phyloP scores from a whole-genome alignment of 768 basidiomycete species.

The Guyanaporus albipodus region DNA sequence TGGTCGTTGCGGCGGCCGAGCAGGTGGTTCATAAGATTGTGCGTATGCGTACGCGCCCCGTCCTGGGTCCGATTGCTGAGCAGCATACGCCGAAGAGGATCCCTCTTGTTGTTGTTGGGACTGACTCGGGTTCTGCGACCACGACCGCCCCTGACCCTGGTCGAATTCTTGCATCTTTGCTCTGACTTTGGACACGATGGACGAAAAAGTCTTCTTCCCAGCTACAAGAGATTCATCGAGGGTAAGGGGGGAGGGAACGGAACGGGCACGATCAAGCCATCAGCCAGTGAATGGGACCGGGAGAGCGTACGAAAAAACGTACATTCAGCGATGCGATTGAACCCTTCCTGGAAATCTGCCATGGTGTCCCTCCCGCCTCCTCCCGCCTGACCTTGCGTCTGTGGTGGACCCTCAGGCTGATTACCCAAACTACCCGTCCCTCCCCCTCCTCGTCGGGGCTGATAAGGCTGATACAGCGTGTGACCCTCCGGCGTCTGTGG shows the following conservation, averaged over 20 bases:
- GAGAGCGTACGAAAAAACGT: constrained; percentile 22
- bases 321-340: constrained; percentile 79
- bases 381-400: constrained; percentile 15
- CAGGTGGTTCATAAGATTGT: constrained; percentile 2
- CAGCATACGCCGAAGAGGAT: neutral
- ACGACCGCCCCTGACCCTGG: constrained; percentile 33
- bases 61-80: neutral
- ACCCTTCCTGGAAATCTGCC: constrained; percentile 68
- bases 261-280: neutral
- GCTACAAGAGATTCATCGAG: constrained; percentile 33
- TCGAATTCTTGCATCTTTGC: constrained; percentile 84
- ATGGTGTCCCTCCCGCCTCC: constrained; percentile 47
- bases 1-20: constrained; percentile 2
- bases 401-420: constrained; percentile 5
- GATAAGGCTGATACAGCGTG: constrained; percentile 23
- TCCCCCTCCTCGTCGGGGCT: constrained; percentile 18
- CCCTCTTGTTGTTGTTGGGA: neutral
- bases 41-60: constrained; percentile 6
- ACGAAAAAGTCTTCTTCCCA: constrained; percentile 76
- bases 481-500: constrained; percentile 8
- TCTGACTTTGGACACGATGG: constrained; percentile 70
- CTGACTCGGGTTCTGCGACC: constrained; percentile 12
- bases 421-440: constrained; percentile 3
- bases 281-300: neutral
- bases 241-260: neutral